phyloP scores from a whole-genome alignment of 1,284 basidiomycete genomes.

The Apiotrichum domesticum region DNA sequence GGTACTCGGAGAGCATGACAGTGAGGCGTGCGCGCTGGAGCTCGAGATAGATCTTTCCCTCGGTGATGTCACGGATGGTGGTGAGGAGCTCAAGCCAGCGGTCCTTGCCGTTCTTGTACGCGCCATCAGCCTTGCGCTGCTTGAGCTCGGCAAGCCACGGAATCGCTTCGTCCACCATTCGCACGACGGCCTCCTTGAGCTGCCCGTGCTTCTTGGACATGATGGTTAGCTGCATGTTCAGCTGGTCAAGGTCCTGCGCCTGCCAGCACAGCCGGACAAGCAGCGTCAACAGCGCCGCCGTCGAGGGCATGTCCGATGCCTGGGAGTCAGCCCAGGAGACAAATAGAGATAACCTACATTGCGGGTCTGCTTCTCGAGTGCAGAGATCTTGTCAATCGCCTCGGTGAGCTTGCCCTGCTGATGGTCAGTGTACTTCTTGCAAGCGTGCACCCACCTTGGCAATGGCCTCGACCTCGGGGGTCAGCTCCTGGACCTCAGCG shows the following conservation, averaged over 20 bases:
- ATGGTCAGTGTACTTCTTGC: too few species aligned
- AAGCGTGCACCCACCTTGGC: slow-evolving; percentile 42
- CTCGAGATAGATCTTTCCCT: slow-evolving; percentile 98
- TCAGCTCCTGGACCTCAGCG: slow-evolving; percentile 50
- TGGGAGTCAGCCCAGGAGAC: slow-evolving; percentile 38
- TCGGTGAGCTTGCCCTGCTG: slow-evolving; percentile 68
- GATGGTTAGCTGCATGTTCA: slow-evolving; percentile 67
- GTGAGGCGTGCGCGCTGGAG: slow-evolving; percentile 93
- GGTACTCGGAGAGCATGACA: slow-evolving; percentile 70
- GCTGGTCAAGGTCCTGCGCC: slow-evolving; percentile 55
- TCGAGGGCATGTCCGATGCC: slow-evolving; percentile 89
- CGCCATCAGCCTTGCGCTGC: slow-evolving; percentile 39
- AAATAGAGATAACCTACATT: slow-evolving; percentile 61
- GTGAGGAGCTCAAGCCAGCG: slow-evolving; percentile 83
- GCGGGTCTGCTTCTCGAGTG: slow-evolving; percentile 90
- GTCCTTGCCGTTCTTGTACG: slow-evolving; percentile 56
- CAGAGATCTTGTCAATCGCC: slow-evolving; percentile 81
- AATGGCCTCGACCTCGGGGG: slow-evolving; percentile 48
- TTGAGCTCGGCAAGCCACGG: slow-evolving; percentile 67
- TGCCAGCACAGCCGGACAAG: slow-evolving; percentile 67
- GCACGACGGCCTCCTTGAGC: slow-evolving; percentile 80
- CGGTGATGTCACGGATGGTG: slow-evolving; percentile 83
- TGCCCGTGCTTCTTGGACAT: slow-evolving; percentile 97
- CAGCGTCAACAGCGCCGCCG: slow-evolving; percentile 73
- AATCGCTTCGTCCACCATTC: slow-evolving; percentile 82